phyloP scores from a whole-genome alignment of 805 yeast species.

The Lachancea nothofagi region DNA sequence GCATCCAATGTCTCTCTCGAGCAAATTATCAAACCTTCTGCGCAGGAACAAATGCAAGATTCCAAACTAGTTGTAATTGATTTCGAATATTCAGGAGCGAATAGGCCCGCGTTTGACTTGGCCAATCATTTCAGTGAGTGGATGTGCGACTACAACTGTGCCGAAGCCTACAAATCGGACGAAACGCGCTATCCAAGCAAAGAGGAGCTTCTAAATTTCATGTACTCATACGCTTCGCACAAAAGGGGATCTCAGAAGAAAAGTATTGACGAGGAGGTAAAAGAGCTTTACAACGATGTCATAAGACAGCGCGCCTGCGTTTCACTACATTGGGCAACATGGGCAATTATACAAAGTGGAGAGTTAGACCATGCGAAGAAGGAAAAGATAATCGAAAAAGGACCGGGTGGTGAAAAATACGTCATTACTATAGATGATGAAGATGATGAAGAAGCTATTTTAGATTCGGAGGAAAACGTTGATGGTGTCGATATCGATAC shows the following conservation, averaged over 20 bases:
- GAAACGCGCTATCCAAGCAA: slow-evolving; percentile 58
- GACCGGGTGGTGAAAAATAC: slow-evolving; percentile 52
- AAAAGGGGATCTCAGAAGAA: slow-evolving; percentile 25
- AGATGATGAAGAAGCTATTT: slow-evolving; percentile 27
- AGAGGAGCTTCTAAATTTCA: slow-evolving; percentile 62
- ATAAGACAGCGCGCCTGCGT: slow-evolving; percentile 77
- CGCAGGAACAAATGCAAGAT: slow-evolving; percentile 46
- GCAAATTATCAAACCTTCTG: slow-evolving; percentile 34
- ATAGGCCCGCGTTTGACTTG: slow-evolving; percentile 81
- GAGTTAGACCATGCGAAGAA: slow-evolving; percentile 18
- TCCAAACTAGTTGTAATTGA: slow-evolving; percentile 86
- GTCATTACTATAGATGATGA: slow-evolving; percentile 27
- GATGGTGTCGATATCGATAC: slow-evolving; percentile 46
- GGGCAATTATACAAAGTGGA: slow-evolving; percentile 87
- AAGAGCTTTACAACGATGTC: slow-evolving; percentile 56
- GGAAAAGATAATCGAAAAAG: slow-evolving; percentile 38
- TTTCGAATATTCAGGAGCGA: slow-evolving; percentile 92
- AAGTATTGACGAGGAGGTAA: slow-evolving; percentile 41
- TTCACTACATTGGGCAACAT: slow-evolving; percentile 75
- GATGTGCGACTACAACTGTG: slow-evolving; percentile 83
- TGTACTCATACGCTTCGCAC: slow-evolving; percentile 74
- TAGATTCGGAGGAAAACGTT: slow-evolving; percentile 23
- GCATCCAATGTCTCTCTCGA: slow-evolving; percentile 26
- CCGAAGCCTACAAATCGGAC: slow-evolving; percentile 42
- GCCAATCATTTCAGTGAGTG: slow-evolving; percentile 94